Evolutionary conservation across 352 stramenopile genomes (phyloP).

Genomic region (Globisporangium nagaii): DNA sequence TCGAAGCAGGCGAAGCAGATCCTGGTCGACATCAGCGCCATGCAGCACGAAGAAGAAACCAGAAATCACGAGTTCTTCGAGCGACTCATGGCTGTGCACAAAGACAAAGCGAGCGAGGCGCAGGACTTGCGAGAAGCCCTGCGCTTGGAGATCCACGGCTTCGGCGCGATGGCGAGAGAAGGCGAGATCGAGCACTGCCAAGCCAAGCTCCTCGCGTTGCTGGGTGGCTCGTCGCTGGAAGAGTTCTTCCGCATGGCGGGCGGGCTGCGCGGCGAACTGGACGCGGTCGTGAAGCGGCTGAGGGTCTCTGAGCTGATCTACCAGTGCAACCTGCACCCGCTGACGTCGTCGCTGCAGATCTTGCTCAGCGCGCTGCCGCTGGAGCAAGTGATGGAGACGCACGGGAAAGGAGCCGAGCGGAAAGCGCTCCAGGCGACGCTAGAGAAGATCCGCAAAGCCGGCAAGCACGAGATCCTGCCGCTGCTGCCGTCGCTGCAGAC

Average conservation of each 20-base stretch:
- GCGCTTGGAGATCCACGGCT: slow-evolving; percentile 51
- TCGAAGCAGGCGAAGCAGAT: slow-evolving; percentile 32
- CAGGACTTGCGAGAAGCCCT: slow-evolving; percentile 36
- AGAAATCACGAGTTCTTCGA: slow-evolving; percentile 55
- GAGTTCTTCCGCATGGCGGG: slow-evolving; percentile 81
- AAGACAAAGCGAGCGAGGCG: slow-evolving; percentile 28
- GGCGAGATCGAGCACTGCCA: slow-evolving; percentile 35
- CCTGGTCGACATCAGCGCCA: slow-evolving; percentile 30
- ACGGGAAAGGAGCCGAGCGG: slow-evolving; percentile 71
- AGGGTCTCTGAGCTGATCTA: slow-evolving; percentile 78
- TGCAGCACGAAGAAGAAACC: slow-evolving; percentile 68
- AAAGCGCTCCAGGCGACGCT: slow-evolving; percentile 70
- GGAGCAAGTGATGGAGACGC: slow-evolving; percentile 57
- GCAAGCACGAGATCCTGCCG: slow-evolving; percentile 66
- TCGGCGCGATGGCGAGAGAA: slow-evolving; percentile 56
- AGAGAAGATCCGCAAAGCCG: slow-evolving; percentile 77
- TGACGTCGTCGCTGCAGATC: slow-evolving; percentile 27
- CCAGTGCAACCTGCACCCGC: slow-evolving; percentile 33
- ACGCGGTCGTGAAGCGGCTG: slow-evolving; percentile 58
- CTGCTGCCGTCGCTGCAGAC: slow-evolving; percentile 57
- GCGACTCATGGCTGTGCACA: slow-evolving; percentile 32
- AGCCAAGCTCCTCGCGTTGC: slow-evolving; percentile 20
- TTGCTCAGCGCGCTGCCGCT: slow-evolving; percentile 67
- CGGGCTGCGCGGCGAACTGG: slow-evolving; percentile 71
- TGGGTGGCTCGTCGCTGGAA: slow-evolving; percentile 51